Evolutionary conservation across 2,329 filamentous ascomycete species (phyloP).

Genomic region (Claviceps digitariae): DNA sequence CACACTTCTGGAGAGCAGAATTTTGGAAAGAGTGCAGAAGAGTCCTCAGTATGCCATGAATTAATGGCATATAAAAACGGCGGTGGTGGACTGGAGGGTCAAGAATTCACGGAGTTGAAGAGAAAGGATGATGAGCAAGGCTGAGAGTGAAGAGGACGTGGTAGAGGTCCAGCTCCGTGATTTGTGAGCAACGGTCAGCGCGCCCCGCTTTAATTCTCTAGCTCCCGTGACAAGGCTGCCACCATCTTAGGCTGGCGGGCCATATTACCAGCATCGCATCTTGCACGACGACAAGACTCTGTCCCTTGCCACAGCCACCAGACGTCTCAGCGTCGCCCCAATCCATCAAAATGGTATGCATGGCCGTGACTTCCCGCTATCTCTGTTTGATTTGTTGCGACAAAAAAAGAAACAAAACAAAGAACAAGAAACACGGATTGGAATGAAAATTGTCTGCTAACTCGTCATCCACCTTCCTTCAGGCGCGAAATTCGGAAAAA

Average conservation of each 20-base stretch:
- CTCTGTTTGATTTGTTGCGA: neutral
- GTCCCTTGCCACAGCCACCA: neutral
- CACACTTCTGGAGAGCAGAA: no score
- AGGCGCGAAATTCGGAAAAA: slow-evolving; percentile 97
- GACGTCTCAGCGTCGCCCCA: neutral
- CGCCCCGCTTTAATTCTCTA: neutral
- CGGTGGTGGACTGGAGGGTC: no score
- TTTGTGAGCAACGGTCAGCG: no score
- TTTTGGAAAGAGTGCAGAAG: no score
- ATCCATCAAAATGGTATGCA: slow-evolving; percentile 1
- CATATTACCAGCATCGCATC: neutral
- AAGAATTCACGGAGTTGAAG: neutral
- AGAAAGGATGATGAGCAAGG: neutral
- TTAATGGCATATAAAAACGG: neutral
- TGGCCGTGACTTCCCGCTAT: neutral
- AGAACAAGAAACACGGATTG: no score
- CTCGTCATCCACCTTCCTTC: neutral
- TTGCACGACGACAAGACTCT: neutral
- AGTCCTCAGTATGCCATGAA: neutral
- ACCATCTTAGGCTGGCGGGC: no score
- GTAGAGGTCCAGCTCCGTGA: no score
- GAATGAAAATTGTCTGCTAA: neutral
- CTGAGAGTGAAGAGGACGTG: no score
- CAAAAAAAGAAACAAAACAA: no score
- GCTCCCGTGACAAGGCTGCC: neutral